phyloP scores from a whole-genome alignment of 2,329 filamentous ascomycete species.

The Xylaria sp. region DNA sequence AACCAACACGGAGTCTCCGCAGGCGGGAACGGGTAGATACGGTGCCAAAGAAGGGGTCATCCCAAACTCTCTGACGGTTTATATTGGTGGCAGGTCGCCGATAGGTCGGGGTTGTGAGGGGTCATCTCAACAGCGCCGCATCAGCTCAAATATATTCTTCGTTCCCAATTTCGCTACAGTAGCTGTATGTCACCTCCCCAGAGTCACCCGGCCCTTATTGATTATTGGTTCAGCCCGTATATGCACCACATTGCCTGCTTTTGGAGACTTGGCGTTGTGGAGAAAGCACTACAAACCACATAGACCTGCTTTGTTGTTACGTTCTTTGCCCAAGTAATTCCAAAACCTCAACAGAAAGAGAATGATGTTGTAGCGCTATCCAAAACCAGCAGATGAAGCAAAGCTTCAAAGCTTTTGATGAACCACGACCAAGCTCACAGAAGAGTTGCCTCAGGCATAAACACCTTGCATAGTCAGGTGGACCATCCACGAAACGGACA shows the following conservation, averaged over 20 bases:
- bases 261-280: background rate
- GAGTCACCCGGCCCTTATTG: background rate
- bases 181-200: background rate
- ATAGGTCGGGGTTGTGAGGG: slow-evolving; percentile 26
- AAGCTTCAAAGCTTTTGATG: background rate
- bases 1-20: background rate
- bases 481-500: too few relatives aligned
- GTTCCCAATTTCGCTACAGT: background rate
- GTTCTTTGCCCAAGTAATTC: background rate
- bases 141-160: background rate
- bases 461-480: background rate
- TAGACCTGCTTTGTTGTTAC: background rate
- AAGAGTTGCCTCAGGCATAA: background rate
- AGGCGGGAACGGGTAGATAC: background rate
- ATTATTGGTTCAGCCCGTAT: background rate
- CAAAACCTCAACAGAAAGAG: too few relatives aligned
- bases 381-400: background rate
- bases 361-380: background rate
- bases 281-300: background rate
- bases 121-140: background rate
- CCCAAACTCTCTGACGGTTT: slow-evolving; percentile 1
- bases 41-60: background rate
- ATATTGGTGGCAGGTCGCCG: slow-evolving; percentile 27
- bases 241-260: background rate
- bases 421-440: background rate